Percentiles rank a stretch among this genome's conserved stretches.
These are phyloP conservation scores for Novymonas esmeraldas DNA, from an alignment of 208 protist species.

Conservation along the genomic window DNA sequence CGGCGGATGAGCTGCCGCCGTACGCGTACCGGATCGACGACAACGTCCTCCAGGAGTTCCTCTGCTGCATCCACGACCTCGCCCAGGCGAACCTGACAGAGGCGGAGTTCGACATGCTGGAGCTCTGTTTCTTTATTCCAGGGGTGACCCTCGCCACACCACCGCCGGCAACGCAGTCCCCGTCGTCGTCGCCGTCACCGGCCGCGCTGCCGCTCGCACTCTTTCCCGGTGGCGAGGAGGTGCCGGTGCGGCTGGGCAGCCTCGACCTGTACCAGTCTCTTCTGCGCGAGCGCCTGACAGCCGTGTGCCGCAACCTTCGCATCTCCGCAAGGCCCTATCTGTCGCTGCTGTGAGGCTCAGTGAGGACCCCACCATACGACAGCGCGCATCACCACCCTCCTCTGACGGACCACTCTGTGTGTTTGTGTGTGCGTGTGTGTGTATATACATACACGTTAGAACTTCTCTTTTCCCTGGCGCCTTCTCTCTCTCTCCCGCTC, in stretches of 20 bases:
- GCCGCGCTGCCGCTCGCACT: slow-evolving; percentile 35
- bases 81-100: slow-evolving; percentile 38
- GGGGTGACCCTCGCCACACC: slow-evolving; percentile 36
- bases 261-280: slow-evolving; percentile 46
- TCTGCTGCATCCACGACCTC: slow-evolving; percentile 38
- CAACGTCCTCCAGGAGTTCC: slow-evolving; percentile 33
- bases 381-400: too few species aligned
- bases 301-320: slow-evolving; percentile 41
- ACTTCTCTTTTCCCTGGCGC: background rate
- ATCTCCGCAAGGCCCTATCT: slow-evolving; percentile 6
- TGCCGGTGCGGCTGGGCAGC: slow-evolving; percentile 40
- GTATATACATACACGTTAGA: too few species aligned
- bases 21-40: slow-evolving; percentile 26
- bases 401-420: slow-evolving; percentile 17
- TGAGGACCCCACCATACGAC: background rate
- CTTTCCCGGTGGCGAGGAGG: slow-evolving; percentile 45
- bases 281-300: slow-evolving; percentile 31
- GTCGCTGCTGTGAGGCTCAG: slow-evolving; percentile 5
- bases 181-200: background rate
- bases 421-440: background rate
- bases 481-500: slow-evolving; percentile 23
- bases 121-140: slow-evolving; percentile 56
- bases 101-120: slow-evolving; percentile 49
- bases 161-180: background rate
- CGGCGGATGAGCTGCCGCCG: slow-evolving; percentile 6